Evolutionary conservation across 495 filamentous ascomycete genomes (phyloP).

Genomic region (Tetracladium setigerum): DNA sequence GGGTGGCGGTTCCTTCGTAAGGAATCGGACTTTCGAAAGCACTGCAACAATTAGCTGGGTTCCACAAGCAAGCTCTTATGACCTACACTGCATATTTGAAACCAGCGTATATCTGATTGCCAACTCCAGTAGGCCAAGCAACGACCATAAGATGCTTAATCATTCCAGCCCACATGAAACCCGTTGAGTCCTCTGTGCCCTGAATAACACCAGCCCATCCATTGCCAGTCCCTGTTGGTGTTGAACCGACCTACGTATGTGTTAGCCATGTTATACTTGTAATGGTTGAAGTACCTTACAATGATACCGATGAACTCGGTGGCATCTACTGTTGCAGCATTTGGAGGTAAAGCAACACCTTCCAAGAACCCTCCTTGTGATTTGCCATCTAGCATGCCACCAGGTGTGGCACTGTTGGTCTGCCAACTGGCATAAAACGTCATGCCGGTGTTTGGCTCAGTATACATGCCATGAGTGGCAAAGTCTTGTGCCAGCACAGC

Average conservation of each 20-base stretch:
- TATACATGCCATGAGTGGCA: constrained; percentile 14
- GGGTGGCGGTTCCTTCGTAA: constrained; percentile 51
- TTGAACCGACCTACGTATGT: constrained; percentile 18
- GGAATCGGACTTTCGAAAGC: constrained; percentile 48
- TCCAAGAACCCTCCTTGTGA: constrained; percentile 36
- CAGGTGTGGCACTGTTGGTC: constrained; percentile 4
- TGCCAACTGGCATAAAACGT: constrained; percentile 18
- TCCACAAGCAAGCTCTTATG: too few species aligned
- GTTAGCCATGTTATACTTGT: constrained; percentile 18
- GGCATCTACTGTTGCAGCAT: constrained; percentile 40
- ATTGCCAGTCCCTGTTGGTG: constrained; percentile 18
- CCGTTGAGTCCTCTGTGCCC: constrained; percentile 34
- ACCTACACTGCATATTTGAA: constrained; percentile 43
- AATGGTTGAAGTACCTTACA: constrained; percentile 27
- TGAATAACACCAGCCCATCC: constrained; percentile 49
- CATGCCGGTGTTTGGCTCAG: constrained; percentile 19
- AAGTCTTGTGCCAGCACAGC: constrained; percentile 15
- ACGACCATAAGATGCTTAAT: constrained; percentile 49
- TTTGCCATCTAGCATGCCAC: constrained; percentile 10
- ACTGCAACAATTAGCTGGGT: constrained; percentile 17
- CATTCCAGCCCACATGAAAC: constrained; percentile 54
- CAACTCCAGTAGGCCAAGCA: constrained; percentile 39
- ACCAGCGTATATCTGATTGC: constrained; percentile 41
- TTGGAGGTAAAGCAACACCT: constrained; percentile 47
- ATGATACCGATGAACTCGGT: constrained; percentile 52